Base-by-base conservation (phyloP, 345 rosid species). In the Eucalyptus melliodora region DNA sequence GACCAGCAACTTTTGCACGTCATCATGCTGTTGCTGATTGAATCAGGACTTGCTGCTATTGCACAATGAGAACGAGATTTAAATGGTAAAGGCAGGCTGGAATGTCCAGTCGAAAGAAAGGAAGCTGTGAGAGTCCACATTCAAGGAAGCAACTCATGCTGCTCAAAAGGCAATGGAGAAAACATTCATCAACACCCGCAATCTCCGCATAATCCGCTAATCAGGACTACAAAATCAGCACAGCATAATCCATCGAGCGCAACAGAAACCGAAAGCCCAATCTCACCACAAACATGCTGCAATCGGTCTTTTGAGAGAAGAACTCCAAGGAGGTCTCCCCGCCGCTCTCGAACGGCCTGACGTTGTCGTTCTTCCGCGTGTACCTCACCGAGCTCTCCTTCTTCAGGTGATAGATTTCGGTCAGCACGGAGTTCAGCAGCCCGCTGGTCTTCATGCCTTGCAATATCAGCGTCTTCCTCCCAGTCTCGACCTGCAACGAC, bases 311-410 rank as follows among this genome's bases (percentile, higher is more conserved):
- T 27, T 88, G 94, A 82, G 99, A 98, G 91, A 96, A 98, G 94
- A 95, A 96, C 95, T 98, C 99, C 91, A 98, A 89, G 14, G 98
- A 97, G 56, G 98, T 94, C 91, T 96, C 99, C 69, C 99, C 99
- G 47, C 99, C 99, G 49, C 93, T 93, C 92, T 98, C 99, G 89
- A 98, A 98, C 16, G 99, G 99, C 92, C 98, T 94, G 62, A 98
- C 95, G 50, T 96, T 96, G 80, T 95, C 99, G 91, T 98, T 98
- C 95, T 95, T 98, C 45, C 99, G 96, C 4, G 99, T 95, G 91
- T 91, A 98, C 89, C 96, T 94, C 77, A 97, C 91, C 11, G 97
- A 93, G 72, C 92, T 94, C 88, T 93, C 99, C 90, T 93, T 96
- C 95, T 98, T 98, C 67, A 98, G 91, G 90, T 93, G 97, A 86